phyloP scores from a whole-genome alignment of 164 flowering plant species.

The Nymphaea thermarum region DNA sequence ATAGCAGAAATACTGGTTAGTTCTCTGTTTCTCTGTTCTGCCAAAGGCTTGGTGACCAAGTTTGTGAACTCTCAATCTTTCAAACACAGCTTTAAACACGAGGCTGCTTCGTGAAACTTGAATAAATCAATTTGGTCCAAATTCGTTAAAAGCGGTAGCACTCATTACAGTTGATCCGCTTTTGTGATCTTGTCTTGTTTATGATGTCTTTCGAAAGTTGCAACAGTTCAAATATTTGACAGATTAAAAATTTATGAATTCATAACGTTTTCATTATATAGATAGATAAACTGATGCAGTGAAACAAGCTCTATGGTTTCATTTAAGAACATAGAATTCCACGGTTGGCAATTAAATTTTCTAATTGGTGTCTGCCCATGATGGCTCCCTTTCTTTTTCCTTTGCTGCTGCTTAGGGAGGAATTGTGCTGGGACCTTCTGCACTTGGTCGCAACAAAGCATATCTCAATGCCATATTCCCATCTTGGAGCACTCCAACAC shows the following conservation, averaged over 20 bases:
- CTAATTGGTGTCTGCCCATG: neutral
- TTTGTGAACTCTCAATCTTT: neutral
- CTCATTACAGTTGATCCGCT: too few relatives aligned
- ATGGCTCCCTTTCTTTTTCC: neutral
- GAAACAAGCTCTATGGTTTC: too few relatives aligned
- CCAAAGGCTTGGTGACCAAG: neutral
- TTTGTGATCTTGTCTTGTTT: too few relatives aligned
- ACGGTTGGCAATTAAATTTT: neutral
- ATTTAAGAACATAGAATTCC: too few relatives aligned
- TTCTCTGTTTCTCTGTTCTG: constrained; percentile 1
- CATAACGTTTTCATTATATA: neutral
- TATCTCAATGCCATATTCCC: constrained; percentile 16
- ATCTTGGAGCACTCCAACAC: constrained; percentile 18
- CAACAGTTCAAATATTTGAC: too few relatives aligned
- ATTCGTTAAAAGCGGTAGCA: too few relatives aligned
- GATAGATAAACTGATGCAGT: too few relatives aligned
- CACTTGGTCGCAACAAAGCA: constrained; percentile 14
- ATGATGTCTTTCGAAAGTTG: too few relatives aligned
- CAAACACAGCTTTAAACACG: neutral
- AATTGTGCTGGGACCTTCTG: constrained; percentile 28
- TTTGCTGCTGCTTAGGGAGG: constrained; percentile 17
- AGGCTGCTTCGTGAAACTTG: neutral
- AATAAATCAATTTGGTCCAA: neutral
- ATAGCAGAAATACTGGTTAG: constrained; percentile 74
- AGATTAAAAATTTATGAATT: neutral